These are phyloP conservation scores for Excoecaria agallocha DNA, from an alignment of 345 rosid species.

Conservation along the genomic window DNA sequence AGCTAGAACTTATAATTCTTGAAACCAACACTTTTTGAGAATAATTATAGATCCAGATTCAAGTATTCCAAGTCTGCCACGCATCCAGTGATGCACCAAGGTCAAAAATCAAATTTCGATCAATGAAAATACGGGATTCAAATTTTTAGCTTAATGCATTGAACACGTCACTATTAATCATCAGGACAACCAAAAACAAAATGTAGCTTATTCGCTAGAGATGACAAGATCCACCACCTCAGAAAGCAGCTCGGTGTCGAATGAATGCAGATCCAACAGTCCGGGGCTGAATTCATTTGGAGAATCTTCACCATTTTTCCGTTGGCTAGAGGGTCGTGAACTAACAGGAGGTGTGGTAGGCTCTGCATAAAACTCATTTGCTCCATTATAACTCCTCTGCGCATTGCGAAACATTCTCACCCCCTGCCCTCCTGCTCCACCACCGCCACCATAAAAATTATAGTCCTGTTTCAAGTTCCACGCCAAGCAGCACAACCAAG, in stretches of 20 bases:
- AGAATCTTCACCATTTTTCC: constrained; percentile 70
- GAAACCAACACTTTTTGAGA: background rate
- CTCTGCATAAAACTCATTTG: constrained; percentile 63
- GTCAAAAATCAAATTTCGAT: background rate
- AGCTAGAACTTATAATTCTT: background rate
- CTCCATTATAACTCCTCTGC: constrained; percentile 66
- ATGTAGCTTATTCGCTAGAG: background rate
- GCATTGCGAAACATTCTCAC: constrained; percentile 53
- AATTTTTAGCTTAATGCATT: too few species aligned
- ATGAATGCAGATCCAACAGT: constrained; percentile 91
- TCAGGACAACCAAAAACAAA: background rate
- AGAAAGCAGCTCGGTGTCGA: constrained; percentile 90
- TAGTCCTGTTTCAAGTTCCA: constrained; percentile 56
- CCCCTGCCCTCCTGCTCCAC: constrained; percentile 50
- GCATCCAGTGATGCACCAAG: background rate
- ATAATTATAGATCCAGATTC: background rate
- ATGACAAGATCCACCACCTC: constrained; percentile 74
- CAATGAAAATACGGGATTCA: background rate
- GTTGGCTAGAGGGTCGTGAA: constrained; percentile 53
- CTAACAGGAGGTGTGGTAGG: constrained; percentile 74
- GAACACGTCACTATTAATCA: background rate
- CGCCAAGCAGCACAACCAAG: too few species aligned
- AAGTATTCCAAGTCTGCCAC: background rate
- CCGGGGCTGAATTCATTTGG: constrained; percentile 88
- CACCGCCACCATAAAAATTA: constrained; percentile 60